A percentile compares a stretch with the other conserved stretches of the same genome.
phyloP scores from a whole-genome alignment of 2,329 filamentous ascomycete species.

The Stagonosporopsis cucurbitacearum region DNA sequence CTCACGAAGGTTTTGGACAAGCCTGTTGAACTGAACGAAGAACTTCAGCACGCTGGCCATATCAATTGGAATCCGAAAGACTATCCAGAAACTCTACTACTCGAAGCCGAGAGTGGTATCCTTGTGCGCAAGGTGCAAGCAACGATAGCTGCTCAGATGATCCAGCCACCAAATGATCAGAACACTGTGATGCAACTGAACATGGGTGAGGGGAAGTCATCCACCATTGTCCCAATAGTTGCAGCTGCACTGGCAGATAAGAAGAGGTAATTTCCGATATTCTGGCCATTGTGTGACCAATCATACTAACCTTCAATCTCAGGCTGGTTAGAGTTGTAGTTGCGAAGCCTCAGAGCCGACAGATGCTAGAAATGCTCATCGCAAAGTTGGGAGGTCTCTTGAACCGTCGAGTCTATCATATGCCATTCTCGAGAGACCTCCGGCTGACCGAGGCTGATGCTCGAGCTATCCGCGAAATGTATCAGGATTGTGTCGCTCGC shows the following conservation, averaged over 20 bases:
- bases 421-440: conserved; percentile 65
- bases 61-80: conserved; percentile 60
- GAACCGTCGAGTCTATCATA: conserved; percentile 60
- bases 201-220: conserved; percentile 47
- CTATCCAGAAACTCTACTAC: conserved; percentile 65
- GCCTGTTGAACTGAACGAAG: conserved; percentile 33
- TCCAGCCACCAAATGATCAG: conserved; percentile 25
- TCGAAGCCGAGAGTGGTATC: conserved; percentile 70
- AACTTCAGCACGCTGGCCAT: conserved; percentile 55
- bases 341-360: conserved; percentile 65
- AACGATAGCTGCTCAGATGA: conserved; percentile 65
- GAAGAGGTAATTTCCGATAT: conserved; percentile 25
- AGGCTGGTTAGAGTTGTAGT: conserved; percentile 65
- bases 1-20: conserved; percentile 22
- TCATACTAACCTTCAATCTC: background rate
- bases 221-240: conserved; percentile 41
- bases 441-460: conserved; percentile 44
- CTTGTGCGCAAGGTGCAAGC: conserved; percentile 67
- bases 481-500: conserved; percentile 55
- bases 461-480: conserved; percentile 47
- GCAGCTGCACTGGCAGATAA: conserved; percentile 57
- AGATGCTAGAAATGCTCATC: conserved; percentile 65
- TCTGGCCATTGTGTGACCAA: background rate
- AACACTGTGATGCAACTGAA: conserved; percentile 45
- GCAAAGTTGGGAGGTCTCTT: conserved; percentile 64